Conservation (phyloP, 129 eudicot genomes). For the Helichrysum umbraculigerum region DNA sequence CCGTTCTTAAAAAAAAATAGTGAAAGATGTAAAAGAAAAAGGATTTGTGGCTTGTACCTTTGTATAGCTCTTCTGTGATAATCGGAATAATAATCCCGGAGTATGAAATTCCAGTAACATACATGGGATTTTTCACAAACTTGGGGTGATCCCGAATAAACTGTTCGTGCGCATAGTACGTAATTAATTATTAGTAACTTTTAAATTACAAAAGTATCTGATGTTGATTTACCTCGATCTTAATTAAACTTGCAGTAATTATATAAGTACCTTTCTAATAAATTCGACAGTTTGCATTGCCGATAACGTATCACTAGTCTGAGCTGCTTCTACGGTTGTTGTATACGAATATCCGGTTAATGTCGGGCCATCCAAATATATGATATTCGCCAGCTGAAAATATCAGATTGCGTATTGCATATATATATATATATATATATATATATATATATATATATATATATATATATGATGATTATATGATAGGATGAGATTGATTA, state of each 20-base stretch:
- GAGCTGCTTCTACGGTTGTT: constrained; percentile 16
- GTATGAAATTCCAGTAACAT: constrained; percentile 33
- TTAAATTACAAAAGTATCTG: too few relatives aligned
- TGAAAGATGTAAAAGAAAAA: too few relatives aligned
- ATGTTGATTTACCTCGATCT: too few relatives aligned
- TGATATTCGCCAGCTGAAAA: constrained; percentile 31
- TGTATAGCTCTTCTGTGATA: constrained; percentile 20
- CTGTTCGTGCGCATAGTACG: neutral
- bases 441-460: too few relatives aligned
- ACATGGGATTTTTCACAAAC: constrained; percentile 31
- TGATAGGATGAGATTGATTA: neutral
- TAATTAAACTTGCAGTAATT: neutral
- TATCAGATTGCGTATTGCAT: neutral
- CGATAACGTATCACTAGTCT: constrained; percentile 28
- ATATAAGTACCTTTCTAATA: constrained; percentile 2
- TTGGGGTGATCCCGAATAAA: constrained; percentile 30
- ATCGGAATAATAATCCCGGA: constrained; percentile 30
- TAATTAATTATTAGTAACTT: neutral
- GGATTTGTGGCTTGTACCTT: neutral
- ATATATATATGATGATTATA: too few relatives aligned
- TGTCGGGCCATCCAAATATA: constrained; percentile 41
- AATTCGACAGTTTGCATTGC: constrained; percentile 35
- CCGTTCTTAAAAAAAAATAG: too few relatives aligned
- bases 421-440: too few relatives aligned
- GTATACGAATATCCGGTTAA: constrained; percentile 42